phyloP scores from a whole-genome alignment of 305 asterid species.

The Fraxinus angustifolia region DNA sequence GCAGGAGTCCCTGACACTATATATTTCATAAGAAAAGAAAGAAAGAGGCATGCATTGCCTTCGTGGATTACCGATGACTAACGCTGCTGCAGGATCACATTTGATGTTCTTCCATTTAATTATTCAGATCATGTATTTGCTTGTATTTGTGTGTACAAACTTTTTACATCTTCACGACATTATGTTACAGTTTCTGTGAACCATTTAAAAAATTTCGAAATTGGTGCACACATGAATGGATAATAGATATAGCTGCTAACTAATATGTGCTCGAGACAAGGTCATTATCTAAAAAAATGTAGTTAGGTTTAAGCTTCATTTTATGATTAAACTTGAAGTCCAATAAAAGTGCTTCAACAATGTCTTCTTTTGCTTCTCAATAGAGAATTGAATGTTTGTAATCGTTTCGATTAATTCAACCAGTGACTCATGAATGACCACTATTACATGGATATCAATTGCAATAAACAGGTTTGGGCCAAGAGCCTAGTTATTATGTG shows the following conservation, averaged over 20 bases:
- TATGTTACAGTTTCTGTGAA: neutral
- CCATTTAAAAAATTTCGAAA: neutral
- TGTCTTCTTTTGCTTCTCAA: neutral
- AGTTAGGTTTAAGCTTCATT: neutral
- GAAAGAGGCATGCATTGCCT: neutral
- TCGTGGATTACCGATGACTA: neutral
- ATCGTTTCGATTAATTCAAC: neutral
- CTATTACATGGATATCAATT: neutral
- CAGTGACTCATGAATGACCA: neutral
- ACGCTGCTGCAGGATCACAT: neutral
- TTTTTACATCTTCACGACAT: neutral
- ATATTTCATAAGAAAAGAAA: neutral
- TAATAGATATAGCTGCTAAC: neutral
- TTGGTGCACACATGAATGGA: neutral
- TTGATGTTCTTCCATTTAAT: neutral
- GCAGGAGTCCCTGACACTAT: neutral
- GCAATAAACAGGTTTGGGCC: neutral
- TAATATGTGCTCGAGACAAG: neutral
- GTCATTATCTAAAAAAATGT: neutral
- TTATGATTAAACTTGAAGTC: neutral
- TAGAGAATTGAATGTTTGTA: neutral
- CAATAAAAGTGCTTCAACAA: neutral
- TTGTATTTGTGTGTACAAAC: neutral
- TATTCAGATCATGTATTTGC: neutral
- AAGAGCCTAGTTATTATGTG: neutral